Percentiles rank a stretch among this genome's conserved stretches.
Evolutionary conservation across 257 asterid genomes (phyloP).

Genomic region (Galeopsis tetrahit): DNA sequence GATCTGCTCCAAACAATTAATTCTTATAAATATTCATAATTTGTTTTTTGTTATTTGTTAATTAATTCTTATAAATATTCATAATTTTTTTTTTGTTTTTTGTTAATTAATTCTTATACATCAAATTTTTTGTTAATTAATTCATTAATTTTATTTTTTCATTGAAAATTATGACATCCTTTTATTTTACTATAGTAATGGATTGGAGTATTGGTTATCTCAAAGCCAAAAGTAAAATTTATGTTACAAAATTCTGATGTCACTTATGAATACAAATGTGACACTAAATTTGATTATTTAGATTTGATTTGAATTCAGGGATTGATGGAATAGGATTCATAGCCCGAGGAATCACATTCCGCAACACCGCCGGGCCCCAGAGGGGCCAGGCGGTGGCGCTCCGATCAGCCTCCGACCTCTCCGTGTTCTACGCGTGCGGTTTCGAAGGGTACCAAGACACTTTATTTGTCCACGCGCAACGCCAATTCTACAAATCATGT

Average conservation of each 20-base stretch:
- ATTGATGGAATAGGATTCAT: slow-evolving; percentile 85
- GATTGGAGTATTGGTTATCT: too few relatives aligned
- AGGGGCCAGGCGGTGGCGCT: slow-evolving; percentile 88
- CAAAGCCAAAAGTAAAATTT: neutral
- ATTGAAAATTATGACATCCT: too few relatives aligned
- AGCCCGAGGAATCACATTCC: slow-evolving; percentile 87
- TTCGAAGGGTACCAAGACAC: slow-evolving; percentile 96
- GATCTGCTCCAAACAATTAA: neutral
- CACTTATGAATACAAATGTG: too few relatives aligned
- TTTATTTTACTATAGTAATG: too few relatives aligned
- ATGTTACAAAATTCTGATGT: neutral
- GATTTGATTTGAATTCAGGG: slow-evolving; percentile 47
- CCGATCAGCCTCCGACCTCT: slow-evolving; percentile 90
- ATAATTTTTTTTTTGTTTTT: too few relatives aligned
- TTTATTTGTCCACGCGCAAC: slow-evolving; percentile 84
- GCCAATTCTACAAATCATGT: slow-evolving; percentile 86
- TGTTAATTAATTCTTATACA: too few relatives aligned
- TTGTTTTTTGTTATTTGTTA: too few relatives aligned
- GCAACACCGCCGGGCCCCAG: slow-evolving; percentile 81
- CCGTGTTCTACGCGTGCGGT: slow-evolving; percentile 73
- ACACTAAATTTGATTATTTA: too few relatives aligned
- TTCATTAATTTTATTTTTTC: too few relatives aligned
- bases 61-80: neutral
- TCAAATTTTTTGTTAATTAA: too few relatives aligned
- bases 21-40: neutral